Evolutionary conservation across 345 rosid genomes (phyloP).

Genomic region (Erysimum cheiranthoides): DNA sequence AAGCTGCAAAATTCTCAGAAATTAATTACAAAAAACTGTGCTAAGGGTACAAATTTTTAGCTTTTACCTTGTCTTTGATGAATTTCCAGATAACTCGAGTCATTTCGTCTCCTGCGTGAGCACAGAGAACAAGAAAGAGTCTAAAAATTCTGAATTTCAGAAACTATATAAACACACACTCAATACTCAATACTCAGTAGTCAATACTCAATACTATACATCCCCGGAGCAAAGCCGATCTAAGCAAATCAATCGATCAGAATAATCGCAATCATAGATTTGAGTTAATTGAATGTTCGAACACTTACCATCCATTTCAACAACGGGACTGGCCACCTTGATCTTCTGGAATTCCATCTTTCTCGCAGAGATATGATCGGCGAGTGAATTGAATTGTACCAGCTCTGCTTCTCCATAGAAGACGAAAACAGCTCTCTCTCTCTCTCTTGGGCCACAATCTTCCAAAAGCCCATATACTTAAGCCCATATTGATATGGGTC

Average conservation of each 20-base stretch:
- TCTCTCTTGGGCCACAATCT: not conserved
- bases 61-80: slow-evolving; percentile 62
- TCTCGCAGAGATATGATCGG: not conserved
- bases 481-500: not conserved
- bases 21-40: not conserved
- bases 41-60: too few species aligned
- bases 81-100: slow-evolving; percentile 70
- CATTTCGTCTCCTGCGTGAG: slow-evolving; percentile 71
- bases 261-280: not conserved
- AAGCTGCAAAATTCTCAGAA: slow-evolving; percentile 50
- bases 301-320: slow-evolving; percentile 61
- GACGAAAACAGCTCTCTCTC: not conserved
- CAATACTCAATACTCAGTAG: not conserved
- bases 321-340: slow-evolving; percentile 61
- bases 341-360: slow-evolving; percentile 59
- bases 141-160: not conserved
- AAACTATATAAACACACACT: not conserved
- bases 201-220: not conserved
- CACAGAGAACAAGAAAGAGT: not conserved
- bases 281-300: slow-evolving; percentile 1
- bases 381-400: not conserved
- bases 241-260: slow-evolving; percentile 5
- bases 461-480: not conserved
- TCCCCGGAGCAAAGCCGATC: not conserved
- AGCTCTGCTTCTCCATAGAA: not conserved